phyloP scores from a whole-genome alignment of 1,284 basidiomycete species.

The Sanghuangporus weigelae region DNA sequence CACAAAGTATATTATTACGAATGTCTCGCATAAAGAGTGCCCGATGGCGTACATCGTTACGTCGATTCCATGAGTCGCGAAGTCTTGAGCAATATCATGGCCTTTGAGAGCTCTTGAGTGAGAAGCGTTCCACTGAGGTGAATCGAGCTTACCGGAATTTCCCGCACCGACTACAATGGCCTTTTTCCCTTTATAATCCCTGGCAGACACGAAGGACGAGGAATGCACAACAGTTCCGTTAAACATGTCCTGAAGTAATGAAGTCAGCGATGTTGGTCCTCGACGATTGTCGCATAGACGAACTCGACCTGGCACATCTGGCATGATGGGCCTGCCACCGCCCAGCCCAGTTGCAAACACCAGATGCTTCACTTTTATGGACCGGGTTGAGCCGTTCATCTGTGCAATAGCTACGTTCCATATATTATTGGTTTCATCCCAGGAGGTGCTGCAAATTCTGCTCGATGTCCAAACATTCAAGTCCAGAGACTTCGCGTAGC shows the following conservation, averaged over 20 bases:
- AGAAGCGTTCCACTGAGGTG: background rate
- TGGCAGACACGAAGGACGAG: slow-evolving; percentile 30
- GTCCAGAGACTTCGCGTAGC: slow-evolving; percentile 34
- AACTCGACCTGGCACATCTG: slow-evolving; percentile 26
- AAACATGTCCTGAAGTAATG: slow-evolving; percentile 24
- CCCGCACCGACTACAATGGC: slow-evolving; percentile 41
- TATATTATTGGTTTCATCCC: slow-evolving; percentile 33
- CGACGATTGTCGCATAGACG: background rate
- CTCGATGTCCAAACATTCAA: slow-evolving; percentile 34
- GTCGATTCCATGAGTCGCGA: slow-evolving; percentile 27
- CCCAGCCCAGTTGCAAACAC: slow-evolving; percentile 34
- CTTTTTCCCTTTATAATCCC: slow-evolving; percentile 36
- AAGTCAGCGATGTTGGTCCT: background rate
- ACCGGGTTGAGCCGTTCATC: slow-evolving; percentile 22
- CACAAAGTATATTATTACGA: slow-evolving; percentile 17
- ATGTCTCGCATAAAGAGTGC: background rate
- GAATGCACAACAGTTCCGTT: slow-evolving; percentile 36
- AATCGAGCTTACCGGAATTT: slow-evolving; percentile 27
- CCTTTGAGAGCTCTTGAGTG: background rate
- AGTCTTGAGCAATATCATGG: slow-evolving; percentile 28
- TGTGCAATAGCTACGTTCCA: slow-evolving; percentile 51
- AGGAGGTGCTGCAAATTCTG: slow-evolving; percentile 31
- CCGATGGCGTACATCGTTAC: background rate
- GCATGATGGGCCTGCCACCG: slow-evolving; percentile 30
- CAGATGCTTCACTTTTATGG: slow-evolving; percentile 23